A percentile compares a stretch with the other conserved stretches of the same genome.
Evolutionary conservation across 176 grass and related monocot species (phyloP).

Genomic region (Phoenix roebelenii): DNA sequence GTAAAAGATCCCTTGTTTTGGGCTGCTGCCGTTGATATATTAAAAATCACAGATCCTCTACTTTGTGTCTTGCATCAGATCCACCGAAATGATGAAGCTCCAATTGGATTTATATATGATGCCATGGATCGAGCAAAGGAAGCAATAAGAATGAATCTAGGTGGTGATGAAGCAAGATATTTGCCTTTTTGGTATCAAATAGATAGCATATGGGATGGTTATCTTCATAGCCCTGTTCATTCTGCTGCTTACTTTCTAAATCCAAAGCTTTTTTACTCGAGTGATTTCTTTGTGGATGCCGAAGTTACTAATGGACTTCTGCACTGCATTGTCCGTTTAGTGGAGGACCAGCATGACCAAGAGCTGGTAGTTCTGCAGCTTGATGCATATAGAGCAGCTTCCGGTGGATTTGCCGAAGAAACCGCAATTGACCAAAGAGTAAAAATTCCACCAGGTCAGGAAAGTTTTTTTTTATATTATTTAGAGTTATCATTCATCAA

Average conservation of each 20-base stretch:
- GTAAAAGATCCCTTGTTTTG: conserved; percentile 49
- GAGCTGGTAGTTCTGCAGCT: conserved; percentile 27
- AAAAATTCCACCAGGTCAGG: conserved; percentile 47
- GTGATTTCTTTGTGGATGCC: conserved; percentile 30
- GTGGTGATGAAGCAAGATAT: conserved; percentile 26
- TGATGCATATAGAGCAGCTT: conserved; percentile 42
- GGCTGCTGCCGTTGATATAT: conserved; percentile 38
- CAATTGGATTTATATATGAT: conserved; percentile 67
- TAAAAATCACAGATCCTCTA: conserved; percentile 63
- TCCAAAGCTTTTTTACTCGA: conserved; percentile 50
- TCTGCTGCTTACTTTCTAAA: conserved; percentile 61
- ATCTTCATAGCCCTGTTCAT: conserved; percentile 67
- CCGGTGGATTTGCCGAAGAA: conserved; percentile 34
- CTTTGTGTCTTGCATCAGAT: conserved; percentile 39
- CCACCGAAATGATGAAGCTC: conserved; percentile 26
- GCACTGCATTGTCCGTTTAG: conserved; percentile 29
- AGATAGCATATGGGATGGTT: conserved; percentile 59
- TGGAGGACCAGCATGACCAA: conserved; percentile 26
- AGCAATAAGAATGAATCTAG: conserved; percentile 36
- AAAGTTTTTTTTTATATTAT: conserved; percentile 15
- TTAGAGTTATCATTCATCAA: background rate
- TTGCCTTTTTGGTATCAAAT: conserved; percentile 36
- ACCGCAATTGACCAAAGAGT: conserved; percentile 26
- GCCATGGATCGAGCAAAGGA: conserved; percentile 72
- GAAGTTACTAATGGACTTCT: conserved; percentile 54